Evolutionary conservation across 305 asterid genomes (phyloP).

Genomic region (Fraxinus floribunda): DNA sequence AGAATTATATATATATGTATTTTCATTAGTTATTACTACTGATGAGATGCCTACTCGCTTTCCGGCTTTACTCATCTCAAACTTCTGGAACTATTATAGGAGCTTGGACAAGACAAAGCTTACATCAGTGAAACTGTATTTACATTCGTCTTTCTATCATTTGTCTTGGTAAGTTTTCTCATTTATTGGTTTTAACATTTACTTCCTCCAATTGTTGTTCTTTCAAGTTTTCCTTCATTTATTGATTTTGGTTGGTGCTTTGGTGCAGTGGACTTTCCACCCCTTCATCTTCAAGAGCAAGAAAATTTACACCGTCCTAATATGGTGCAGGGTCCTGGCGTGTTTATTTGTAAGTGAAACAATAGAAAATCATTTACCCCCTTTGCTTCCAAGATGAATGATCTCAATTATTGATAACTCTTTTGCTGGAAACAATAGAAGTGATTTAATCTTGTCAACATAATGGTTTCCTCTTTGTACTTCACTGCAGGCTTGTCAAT

Average conservation of each 20-base stretch:
- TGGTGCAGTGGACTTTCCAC: slow-evolving; percentile 95
- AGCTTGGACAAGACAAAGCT: slow-evolving; percentile 84
- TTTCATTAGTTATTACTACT: not conserved
- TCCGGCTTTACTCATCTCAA: not conserved
- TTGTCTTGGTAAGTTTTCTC: slow-evolving; percentile 64
- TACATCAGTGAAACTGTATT: slow-evolving; percentile 89
- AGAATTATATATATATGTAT: slow-evolving; percentile 13
- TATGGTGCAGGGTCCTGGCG: slow-evolving; percentile 96
- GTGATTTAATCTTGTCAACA: not conserved
- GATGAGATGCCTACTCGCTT: not conserved
- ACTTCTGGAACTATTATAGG: slow-evolving; percentile 40
- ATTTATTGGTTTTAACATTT: not conserved
- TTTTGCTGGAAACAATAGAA: not conserved
- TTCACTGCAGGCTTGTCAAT: slow-evolving; percentile 73
- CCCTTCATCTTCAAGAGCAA: slow-evolving; percentile 90
- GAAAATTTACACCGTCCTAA: slow-evolving; percentile 85
- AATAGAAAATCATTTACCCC: not conserved
- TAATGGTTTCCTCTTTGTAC: slow-evolving; percentile 11
- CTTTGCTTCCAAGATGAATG: not conserved
- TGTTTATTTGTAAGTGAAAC: slow-evolving; percentile 75
- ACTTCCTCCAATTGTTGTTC: not conserved
- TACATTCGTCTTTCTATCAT: slow-evolving; percentile 72
- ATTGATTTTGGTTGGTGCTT: slow-evolving; percentile 18
- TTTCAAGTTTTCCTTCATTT: not conserved
- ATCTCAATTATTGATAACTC: not conserved